A percentile compares a stretch with the other conserved stretches of the same genome.
phyloP scores from a whole-genome alignment of 2,329 filamentous ascomycete genomes.

The Dactylonectria estremocensis region DNA sequence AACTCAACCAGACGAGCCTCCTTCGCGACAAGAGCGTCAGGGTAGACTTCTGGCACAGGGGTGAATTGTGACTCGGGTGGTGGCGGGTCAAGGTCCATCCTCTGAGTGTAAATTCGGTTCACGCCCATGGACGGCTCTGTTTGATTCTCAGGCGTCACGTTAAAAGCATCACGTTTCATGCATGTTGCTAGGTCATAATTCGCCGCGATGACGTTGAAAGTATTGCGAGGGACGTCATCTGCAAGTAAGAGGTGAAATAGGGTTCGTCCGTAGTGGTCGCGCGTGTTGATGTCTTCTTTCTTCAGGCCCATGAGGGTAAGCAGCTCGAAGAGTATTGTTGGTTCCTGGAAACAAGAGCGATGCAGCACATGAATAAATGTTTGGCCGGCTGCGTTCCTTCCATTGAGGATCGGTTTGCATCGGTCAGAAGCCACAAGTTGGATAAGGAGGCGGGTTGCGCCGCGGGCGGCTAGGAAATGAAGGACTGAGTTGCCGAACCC shows the following conservation, averaged over 20 bases:
- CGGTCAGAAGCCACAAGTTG: constrained; percentile 41
- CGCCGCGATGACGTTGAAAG: constrained; percentile 48
- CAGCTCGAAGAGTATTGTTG: constrained; percentile 50
- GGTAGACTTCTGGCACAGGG: constrained; percentile 19
- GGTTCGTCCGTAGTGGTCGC: constrained; percentile 68
- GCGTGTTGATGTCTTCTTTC: constrained; percentile 52
- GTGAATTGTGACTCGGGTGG: constrained; percentile 13
- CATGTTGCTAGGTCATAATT: constrained; percentile 51
- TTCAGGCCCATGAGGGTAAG: constrained; percentile 36
- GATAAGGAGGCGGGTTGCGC: constrained; percentile 48
- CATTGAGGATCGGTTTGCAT: constrained; percentile 42
- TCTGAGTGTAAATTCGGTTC: constrained; percentile 17
- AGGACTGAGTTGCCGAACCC: constrained; percentile 64
- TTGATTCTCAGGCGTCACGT: constrained; percentile 45
- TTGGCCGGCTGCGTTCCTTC: constrained; percentile 62
- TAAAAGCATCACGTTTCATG: constrained; percentile 66
- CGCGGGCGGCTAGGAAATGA: constrained; percentile 62
- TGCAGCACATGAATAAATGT: constrained; percentile 65
- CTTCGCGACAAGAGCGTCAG: constrained; percentile 23
- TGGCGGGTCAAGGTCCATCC: constrained; percentile 47
- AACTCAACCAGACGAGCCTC: constrained; percentile 45
- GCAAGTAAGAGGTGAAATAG: constrained; percentile 63
- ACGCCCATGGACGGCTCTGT: constrained; percentile 27
- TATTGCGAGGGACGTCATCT: constrained; percentile 49
- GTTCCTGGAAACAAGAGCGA: constrained; percentile 51